A percentile compares a stretch with the other conserved stretches of the same genome.
Evolutionary conservation across 2,329 filamentous ascomycete species (phyloP).

Genomic region (Corinectria fuckeliana): DNA sequence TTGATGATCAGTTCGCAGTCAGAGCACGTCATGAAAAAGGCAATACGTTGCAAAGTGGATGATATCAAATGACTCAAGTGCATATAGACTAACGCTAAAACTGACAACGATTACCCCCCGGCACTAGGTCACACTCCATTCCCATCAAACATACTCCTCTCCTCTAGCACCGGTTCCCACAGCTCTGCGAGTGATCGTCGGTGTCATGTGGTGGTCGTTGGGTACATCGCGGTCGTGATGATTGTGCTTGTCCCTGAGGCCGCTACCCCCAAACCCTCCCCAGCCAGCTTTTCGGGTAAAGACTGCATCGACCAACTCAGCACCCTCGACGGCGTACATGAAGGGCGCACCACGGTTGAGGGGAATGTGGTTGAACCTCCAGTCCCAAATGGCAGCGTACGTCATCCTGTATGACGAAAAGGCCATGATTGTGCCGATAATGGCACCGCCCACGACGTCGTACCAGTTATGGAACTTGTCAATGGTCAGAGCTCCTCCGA

Average conservation of each 20-base stretch:
- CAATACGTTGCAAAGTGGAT: too few species aligned
- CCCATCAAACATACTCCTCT: constrained; percentile 24
- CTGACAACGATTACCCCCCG: too few species aligned
- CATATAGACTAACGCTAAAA: too few species aligned
- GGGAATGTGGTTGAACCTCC: constrained; percentile 69
- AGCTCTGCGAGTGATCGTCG: constrained; percentile 21
- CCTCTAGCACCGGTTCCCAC: constrained; percentile 17
- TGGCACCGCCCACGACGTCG: constrained; percentile 70
- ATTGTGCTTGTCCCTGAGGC: constrained; percentile 5
- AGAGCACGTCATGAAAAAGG: too few species aligned
- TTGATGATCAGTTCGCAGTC: too few species aligned
- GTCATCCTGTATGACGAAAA: constrained; percentile 71
- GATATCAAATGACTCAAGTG: too few species aligned
- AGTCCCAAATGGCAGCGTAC: constrained; percentile 73
- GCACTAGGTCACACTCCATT: neutral
- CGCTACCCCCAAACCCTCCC: constrained; percentile 47
- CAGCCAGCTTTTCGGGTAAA: constrained; percentile 68
- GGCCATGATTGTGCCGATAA: constrained; percentile 70
- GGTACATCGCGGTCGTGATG: neutral
- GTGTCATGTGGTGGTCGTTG: neutral
- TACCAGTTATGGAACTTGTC: constrained; percentile 81
- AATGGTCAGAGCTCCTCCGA: constrained; percentile 73
- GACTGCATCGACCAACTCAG: constrained; percentile 59
- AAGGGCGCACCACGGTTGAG: constrained; percentile 65
- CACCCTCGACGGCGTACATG: constrained; percentile 51